These are phyloP conservation scores for Pichia phayaonensis DNA, from an alignment of 805 yeast genomes.

Conservation along the genomic window DNA sequence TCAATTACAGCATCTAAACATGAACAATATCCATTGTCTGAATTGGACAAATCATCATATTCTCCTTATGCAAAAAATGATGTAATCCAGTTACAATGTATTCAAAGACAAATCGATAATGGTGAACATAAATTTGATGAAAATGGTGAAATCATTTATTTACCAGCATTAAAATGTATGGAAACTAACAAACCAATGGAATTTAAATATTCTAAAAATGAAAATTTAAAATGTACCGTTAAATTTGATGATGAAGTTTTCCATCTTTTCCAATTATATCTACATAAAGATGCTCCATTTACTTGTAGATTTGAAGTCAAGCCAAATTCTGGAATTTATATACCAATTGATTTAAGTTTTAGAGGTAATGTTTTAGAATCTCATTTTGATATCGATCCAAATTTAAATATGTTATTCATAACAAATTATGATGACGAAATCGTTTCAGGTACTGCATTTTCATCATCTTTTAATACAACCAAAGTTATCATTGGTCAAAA, in stretches of 20 bases:
- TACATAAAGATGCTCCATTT: constrained; percentile 73
- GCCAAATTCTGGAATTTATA: constrained; percentile 34
- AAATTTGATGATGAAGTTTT: constrained; percentile 54
- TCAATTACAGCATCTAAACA: constrained; percentile 13
- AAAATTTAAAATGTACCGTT: constrained; percentile 53
- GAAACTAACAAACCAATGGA: constrained; percentile 56
- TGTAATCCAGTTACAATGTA: constrained; percentile 48
- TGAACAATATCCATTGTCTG: constrained; percentile 22
- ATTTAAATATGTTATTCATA: constrained; percentile 44
- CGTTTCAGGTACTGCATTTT: constrained; percentile 50
- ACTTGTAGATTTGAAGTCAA: constrained; percentile 56
- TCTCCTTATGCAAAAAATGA: constrained; percentile 29
- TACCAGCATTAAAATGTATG: constrained; percentile 51
- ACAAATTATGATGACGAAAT: constrained; percentile 28
- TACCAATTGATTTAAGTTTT: constrained; percentile 57
- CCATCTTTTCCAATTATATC: constrained; percentile 66
- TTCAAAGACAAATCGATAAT: constrained; percentile 57
- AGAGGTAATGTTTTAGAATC: constrained; percentile 61
- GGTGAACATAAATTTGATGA: constrained; percentile 71
- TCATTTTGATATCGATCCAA: constrained; percentile 59
- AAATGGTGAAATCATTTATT: constrained; percentile 50
- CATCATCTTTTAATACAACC: constrained; percentile 54
- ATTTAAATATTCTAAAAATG: constrained; percentile 46
- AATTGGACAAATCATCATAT: constrained; percentile 12
- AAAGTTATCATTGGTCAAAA: constrained; percentile 60